These are phyloP conservation scores for Periconia sp. DNA, from an alignment of 2,329 filamentous ascomycete species.

Conservation along the genomic window DNA sequence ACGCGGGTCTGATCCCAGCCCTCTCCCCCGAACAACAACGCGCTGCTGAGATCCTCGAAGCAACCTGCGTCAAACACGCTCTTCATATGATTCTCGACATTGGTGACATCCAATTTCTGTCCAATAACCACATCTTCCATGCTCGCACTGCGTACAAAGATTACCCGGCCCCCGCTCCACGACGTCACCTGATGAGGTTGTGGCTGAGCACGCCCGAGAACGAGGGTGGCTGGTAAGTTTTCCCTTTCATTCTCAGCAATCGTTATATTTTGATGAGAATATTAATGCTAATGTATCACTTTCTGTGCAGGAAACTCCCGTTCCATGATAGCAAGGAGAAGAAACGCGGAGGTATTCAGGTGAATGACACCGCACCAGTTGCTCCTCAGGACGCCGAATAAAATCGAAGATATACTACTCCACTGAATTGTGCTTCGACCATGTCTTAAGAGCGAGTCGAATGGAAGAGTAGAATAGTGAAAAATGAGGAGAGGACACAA, in stretches of 20 bases:
- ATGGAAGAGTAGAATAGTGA: no score
- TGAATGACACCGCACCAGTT: slow-evolving; percentile 75
- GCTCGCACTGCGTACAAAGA: slow-evolving; percentile 80
- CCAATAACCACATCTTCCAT: slow-evolving; percentile 79
- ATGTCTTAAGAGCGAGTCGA: no score
- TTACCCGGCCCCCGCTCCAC: slow-evolving; percentile 65
- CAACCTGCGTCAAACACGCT: slow-evolving; percentile 70
- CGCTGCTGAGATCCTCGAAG: slow-evolving; percentile 71
- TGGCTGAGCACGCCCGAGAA: slow-evolving; percentile 81
- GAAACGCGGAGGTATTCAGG: slow-evolving; percentile 87
- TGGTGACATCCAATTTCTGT: slow-evolving; percentile 85
- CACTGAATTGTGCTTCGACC: no score
- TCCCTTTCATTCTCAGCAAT: neutral
- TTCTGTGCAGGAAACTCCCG: slow-evolving; percentile 58
- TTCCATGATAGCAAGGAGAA: slow-evolving; percentile 80
- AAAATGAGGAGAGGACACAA: no score
- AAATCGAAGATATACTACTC: neutral
- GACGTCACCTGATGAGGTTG: slow-evolving; percentile 77
- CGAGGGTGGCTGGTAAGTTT: slow-evolving; percentile 74
- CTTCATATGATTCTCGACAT: slow-evolving; percentile 86
- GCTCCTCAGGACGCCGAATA: slow-evolving; percentile 79
- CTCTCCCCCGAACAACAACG: slow-evolving; percentile 69
- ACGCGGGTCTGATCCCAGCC: slow-evolving; percentile 70
- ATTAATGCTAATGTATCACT: neutral
- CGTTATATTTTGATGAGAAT: neutral